phyloP scores from a whole-genome alignment of 2,329 filamentous ascomycete species.

The Microcera coccophila region DNA sequence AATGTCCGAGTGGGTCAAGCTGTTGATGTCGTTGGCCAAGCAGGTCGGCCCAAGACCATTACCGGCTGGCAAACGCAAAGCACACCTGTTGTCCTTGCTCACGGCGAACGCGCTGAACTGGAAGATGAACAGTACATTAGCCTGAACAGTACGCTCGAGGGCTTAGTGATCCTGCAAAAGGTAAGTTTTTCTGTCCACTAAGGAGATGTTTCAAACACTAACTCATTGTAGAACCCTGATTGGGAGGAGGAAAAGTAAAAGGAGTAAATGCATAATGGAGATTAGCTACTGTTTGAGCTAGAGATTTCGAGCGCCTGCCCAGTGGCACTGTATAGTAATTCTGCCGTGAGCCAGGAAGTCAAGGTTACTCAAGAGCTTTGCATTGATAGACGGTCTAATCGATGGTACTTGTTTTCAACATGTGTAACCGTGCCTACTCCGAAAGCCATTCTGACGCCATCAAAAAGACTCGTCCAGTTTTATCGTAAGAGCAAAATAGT shows the following conservation, averaged over 20 bases:
- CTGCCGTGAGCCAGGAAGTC: conserved; percentile 23
- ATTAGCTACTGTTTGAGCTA: too few species aligned
- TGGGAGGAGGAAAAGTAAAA: conserved; percentile 39
- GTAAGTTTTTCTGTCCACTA: conserved; percentile 47
- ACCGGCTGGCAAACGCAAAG: conserved; percentile 99
- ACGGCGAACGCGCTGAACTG: conserved; percentile 91
- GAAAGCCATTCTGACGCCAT: too few species aligned
- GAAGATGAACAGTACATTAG: conserved; percentile 97
- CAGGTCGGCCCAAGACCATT: conserved; percentile 96
- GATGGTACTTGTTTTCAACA: conserved; percentile 20
- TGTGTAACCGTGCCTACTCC: too few species aligned
- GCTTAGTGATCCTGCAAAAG: conserved; percentile 94
- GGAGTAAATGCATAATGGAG: conserved; percentile 7
- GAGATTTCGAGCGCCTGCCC: too few species aligned
- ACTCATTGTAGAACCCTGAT: conserved; percentile 35
- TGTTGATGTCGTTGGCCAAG: conserved; percentile 95
- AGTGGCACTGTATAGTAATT: conserved; percentile 35
- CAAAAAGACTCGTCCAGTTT: too few species aligned
- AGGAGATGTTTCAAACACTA: not conserved
- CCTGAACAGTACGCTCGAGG: conserved; percentile 86
- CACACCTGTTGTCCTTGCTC: conserved; percentile 91
- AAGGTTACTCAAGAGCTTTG: conserved; percentile 12
- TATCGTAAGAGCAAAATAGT: too few species aligned
- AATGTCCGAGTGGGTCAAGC: conserved; percentile 97
- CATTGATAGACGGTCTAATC: conserved; percentile 29